phyloP scores from a whole-genome alignment of 306 rosid species.

The Casuarina glauca region DNA sequence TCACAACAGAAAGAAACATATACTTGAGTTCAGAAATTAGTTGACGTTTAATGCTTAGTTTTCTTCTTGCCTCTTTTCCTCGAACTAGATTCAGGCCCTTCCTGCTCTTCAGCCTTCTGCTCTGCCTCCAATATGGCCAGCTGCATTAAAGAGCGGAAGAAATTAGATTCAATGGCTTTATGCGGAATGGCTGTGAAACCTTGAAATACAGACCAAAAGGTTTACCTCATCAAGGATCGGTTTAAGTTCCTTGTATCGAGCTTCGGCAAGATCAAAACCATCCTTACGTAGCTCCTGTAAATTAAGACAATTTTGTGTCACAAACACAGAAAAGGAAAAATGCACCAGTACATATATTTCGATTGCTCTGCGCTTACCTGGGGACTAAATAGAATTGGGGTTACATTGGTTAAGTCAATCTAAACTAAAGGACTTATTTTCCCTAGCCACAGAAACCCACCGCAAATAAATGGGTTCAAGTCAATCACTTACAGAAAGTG shows the following conservation, averaged over 20 bases:
- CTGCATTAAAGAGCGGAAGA: constrained; percentile 43
- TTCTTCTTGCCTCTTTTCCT: constrained; percentile 87
- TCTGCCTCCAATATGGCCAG: constrained; percentile 86
- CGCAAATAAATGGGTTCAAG: constrained; percentile 3
- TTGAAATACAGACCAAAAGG: constrained; percentile 16
- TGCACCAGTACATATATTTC: constrained; percentile 8
- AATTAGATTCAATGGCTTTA: background rate
- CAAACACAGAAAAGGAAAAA: background rate
- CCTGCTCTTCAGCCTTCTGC: constrained; percentile 89
- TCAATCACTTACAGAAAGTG: background rate
- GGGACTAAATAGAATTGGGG: constrained; percentile 10
- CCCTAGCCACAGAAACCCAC: constrained; percentile 1
- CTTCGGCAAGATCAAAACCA: constrained; percentile 95
- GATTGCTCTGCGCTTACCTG: background rate
- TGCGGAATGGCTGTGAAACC: background rate
- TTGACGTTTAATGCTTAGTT: constrained; percentile 23
- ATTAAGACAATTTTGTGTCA: constrained; percentile 29
- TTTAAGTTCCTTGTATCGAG: constrained; percentile 84
- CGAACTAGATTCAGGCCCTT: constrained; percentile 74
- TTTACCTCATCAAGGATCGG: constrained; percentile 96
- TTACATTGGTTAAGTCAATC: background rate
- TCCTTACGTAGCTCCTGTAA: constrained; percentile 94
- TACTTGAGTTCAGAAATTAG: background rate
- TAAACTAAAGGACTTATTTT: background rate
- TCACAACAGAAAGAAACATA: background rate